These are phyloP conservation scores for Lactarius hatsudake DNA, from an alignment of 768 basidiomycete species.

Conservation along the genomic window DNA sequence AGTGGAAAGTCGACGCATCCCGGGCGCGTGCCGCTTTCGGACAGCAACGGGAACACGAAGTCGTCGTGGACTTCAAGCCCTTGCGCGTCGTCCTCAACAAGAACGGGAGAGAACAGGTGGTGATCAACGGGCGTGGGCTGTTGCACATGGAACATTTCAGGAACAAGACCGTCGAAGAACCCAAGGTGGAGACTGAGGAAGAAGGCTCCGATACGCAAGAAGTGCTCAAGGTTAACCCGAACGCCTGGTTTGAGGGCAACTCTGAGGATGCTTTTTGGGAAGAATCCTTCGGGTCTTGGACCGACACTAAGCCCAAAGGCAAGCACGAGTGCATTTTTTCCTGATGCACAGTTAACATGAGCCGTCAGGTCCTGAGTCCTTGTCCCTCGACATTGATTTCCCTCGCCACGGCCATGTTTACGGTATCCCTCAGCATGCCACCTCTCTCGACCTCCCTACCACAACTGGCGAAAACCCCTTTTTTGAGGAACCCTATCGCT, in stretches of 20 bases:
- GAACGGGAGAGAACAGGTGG: slow-evolving; percentile 77
- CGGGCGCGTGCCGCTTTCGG: slow-evolving; percentile 66
- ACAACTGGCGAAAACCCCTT: slow-evolving; percentile 75
- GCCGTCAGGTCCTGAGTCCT: slow-evolving; percentile 83
- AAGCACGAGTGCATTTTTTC: slow-evolving; percentile 12
- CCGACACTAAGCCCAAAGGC: slow-evolving; percentile 96
- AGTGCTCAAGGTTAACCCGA: slow-evolving; percentile 51
- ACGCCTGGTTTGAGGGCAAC: slow-evolving; percentile 88
- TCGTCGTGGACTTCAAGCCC: slow-evolving; percentile 72
- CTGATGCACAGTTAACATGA: slow-evolving; percentile 3
- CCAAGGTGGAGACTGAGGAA: slow-evolving; percentile 46
- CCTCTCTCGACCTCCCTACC: slow-evolving; percentile 81
- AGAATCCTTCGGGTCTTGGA: slow-evolving; percentile 83
- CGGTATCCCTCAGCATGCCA: slow-evolving; percentile 96
- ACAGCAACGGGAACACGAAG: slow-evolving; percentile 55
- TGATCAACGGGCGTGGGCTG: slow-evolving; percentile 84
- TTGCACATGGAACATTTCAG: slow-evolving; percentile 99
- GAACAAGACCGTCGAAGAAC: slow-evolving; percentile 48
- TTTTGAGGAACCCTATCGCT: slow-evolving; percentile 89
- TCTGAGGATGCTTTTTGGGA: slow-evolving; percentile 85
- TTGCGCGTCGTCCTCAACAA: slow-evolving; percentile 70
- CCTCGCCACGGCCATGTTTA: slow-evolving; percentile 89
- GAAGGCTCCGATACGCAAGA: slow-evolving; percentile 44
- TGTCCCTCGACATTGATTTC: slow-evolving; percentile 91
- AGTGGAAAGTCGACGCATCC: slow-evolving; percentile 65